Evolutionary conservation across 75 land plant genomes (phyloP), one percentile per base, ranked within the genome.

Genomic region (Larix kaempferi): DNA sequence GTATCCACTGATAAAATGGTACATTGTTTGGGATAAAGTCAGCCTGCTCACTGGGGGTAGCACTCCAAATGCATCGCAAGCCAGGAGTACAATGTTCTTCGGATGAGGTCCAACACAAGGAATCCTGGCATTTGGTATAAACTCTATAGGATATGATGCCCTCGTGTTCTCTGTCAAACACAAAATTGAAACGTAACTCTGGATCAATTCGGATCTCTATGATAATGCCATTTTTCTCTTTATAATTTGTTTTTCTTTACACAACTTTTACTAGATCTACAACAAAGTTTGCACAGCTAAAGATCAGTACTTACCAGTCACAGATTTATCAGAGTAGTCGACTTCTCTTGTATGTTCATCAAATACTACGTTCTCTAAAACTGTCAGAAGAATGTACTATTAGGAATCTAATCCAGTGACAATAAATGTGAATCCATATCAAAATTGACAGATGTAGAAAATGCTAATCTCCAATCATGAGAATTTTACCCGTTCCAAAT

Each of bases 1-100:
- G 86, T 84, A 84, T 41, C 86, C 86, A 62, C 86, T 84, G 85
- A 84, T 84, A 80, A 84, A 84, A 78, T 84, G 86, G 57, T 84
- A 84, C 86, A 84, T 84, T 14, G 86, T 84, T 59, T 84, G 86
- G 19, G 85, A 59, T 49, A 84, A 59, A 12, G 86, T 83, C 25
- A 84, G 74, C 80, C 84, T 84, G 86, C 86, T 84, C 22, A 84
- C 86, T 29, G 86, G 86, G 5, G 86, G 86, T 75, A 84, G 59
- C 29, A 84, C 86, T 8, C 86, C 86, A 74, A 84, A 84, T 14
- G 86, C 86, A 71, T 84, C 86, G 37, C 86, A 84, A n/a, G 86
- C 86, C 13, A 84, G 73, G 52, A 84, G 57, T n/a, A 84, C 84
- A 16, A 84, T 74, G 74, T 84, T 84, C 86, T 84, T 84, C 19